phyloP scores from a whole-genome alignment of 108 stramenopile genomes.

The Fragilariopsis cylindrus region DNA sequence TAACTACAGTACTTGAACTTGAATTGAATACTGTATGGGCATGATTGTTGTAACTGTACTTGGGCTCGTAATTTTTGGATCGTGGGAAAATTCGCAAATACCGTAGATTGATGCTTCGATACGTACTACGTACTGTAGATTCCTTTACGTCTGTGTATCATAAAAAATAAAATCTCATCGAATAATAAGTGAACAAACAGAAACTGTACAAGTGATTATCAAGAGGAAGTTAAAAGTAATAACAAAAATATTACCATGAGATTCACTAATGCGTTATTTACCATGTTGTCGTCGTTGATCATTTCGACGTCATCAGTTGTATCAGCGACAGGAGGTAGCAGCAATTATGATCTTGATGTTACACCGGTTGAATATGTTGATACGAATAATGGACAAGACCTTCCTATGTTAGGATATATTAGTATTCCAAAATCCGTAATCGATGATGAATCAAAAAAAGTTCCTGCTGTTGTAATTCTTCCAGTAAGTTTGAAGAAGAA shows the following conservation, averaged over 20 bases:
- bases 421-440: slow-evolving; percentile 5
- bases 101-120: no score
- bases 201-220: no score
- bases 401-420: slow-evolving; percentile 23
- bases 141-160: no score
- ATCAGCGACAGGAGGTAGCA: no score
- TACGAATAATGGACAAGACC: slow-evolving; percentile 1
- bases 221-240: neutral
- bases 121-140: no score
- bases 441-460: neutral
- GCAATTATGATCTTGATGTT: slow-evolving; percentile 9
- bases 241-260: neutral
- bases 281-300: neutral
- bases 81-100: no score
- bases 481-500: slow-evolving; percentile 17
- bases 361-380: neutral
- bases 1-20: no score
- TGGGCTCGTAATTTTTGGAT: no score
- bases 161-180: no score
- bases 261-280: neutral
- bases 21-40: no score
- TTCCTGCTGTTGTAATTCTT: slow-evolving; percentile 29
- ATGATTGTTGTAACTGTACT: no score
- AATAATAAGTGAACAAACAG: no score
- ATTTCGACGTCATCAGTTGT: neutral